A percentile compares a stretch with the other conserved stretches of the same genome.
Evolutionary conservation across 257 asterid genomes (phyloP).

Genomic region (Mitragyna speciosa): DNA sequence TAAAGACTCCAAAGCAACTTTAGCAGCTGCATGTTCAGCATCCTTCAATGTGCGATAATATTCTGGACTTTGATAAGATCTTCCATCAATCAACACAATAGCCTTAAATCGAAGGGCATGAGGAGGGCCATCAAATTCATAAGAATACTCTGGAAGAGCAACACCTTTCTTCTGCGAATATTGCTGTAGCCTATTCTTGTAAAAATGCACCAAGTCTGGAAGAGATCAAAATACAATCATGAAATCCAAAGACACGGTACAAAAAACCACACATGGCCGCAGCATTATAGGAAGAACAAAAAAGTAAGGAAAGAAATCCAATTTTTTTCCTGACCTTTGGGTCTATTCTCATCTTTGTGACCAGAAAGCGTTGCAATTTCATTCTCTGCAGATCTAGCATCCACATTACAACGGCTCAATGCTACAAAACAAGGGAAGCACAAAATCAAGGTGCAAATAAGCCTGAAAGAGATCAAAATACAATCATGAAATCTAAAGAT

Average conservation of each 20-base stretch:
- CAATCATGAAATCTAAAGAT: neutral
- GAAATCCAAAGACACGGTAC: neutral
- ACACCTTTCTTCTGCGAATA: slow-evolving; percentile 52
- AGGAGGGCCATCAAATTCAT: slow-evolving; percentile 65
- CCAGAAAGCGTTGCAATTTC: too few relatives aligned
- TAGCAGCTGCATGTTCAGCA: slow-evolving; percentile 86
- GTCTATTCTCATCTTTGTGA: too few relatives aligned
- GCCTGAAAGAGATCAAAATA: slow-evolving; percentile 29
- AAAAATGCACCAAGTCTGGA: slow-evolving; percentile 45
- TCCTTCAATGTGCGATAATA: slow-evolving; percentile 63
- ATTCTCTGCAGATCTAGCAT: neutral
- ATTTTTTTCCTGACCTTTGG: too few relatives aligned
- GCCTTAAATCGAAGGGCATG: slow-evolving; percentile 60
- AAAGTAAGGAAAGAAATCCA: neutral
- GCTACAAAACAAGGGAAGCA: slow-evolving; percentile 20
- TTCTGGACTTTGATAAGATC: slow-evolving; percentile 45
- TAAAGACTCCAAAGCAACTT: slow-evolving; percentile 63
- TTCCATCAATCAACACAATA: slow-evolving; percentile 50
- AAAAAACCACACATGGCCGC: too few relatives aligned
- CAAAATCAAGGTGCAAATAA: too few relatives aligned
- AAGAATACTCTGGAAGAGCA: slow-evolving; percentile 51
- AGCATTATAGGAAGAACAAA: too few relatives aligned
- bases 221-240: slow-evolving; percentile 1
- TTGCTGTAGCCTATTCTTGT: slow-evolving; percentile 64
- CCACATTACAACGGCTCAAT: slow-evolving; percentile 15